Evolutionary conservation across 305 asterid species (phyloP).

Genomic region (Fraxinus floribunda): DNA sequence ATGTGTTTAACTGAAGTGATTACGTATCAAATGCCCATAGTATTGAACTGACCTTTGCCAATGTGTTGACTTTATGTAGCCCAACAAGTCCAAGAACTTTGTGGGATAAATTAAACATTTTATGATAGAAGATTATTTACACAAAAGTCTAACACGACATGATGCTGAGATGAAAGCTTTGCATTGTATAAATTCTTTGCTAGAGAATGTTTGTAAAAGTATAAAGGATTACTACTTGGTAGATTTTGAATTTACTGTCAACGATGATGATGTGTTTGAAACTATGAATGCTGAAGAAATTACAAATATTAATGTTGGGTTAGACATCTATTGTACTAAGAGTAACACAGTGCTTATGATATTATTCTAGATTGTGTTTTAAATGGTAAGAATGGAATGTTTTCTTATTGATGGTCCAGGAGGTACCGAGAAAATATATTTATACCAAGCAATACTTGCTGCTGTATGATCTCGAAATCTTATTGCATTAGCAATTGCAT

Average conservation of each 20-base stretch:
- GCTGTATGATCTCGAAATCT: background rate
- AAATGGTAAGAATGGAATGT: background rate
- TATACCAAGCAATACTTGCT: background rate
- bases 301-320: background rate
- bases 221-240: background rate
- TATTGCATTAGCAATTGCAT: background rate
- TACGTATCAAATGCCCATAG: background rate
- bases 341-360: background rate
- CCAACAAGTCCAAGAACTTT: background rate
- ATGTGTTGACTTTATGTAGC: background rate
- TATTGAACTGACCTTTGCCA: background rate
- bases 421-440: background rate
- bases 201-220: background rate
- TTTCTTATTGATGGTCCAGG: background rate
- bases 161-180: background rate
- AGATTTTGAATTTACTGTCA: background rate
- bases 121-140: background rate
- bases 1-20: background rate
- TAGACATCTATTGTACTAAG: background rate
- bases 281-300: background rate
- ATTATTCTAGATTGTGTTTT: background rate
- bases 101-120: background rate
- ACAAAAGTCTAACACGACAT: background rate
- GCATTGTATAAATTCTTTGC: background rate
- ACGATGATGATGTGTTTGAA: background rate